phyloP scores from a whole-genome alignment of 441 rosid genomes.

The Aquilaria agallochum region DNA sequence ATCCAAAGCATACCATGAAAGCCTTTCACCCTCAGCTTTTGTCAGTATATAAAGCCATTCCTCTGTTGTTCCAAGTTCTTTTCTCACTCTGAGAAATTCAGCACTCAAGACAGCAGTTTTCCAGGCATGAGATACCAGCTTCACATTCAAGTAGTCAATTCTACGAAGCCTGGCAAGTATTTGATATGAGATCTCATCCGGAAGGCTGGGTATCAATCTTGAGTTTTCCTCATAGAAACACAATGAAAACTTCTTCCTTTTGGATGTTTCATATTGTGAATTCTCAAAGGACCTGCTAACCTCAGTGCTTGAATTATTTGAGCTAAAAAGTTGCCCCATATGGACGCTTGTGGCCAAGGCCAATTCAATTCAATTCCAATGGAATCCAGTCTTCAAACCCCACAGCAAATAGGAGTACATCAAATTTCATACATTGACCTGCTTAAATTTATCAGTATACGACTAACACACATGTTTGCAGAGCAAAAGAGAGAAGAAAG shows the following conservation, averaged over 20 bases:
- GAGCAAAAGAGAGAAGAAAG: neutral
- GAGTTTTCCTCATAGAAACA: constrained; percentile 25
- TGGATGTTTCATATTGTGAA: constrained; percentile 29
- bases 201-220: constrained; percentile 61
- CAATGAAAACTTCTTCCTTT: constrained; percentile 40
- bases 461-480: constrained; percentile 5
- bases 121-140: constrained; percentile 70
- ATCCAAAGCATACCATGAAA: constrained; percentile 74
- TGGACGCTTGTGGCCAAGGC: neutral
- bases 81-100: constrained; percentile 62
- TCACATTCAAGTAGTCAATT: constrained; percentile 40
- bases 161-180: constrained; percentile 64
- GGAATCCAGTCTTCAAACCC: constrained; percentile 4
- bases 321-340: constrained; percentile 57
- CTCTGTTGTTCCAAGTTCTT: constrained; percentile 61
- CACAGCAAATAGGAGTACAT: constrained; percentile 4
- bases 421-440: constrained; percentile 5
- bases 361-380: neutral
- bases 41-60: constrained; percentile 85
- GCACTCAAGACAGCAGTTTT: constrained; percentile 46
- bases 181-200: constrained; percentile 60
- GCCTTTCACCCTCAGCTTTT: constrained; percentile 63
- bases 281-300: constrained; percentile 20
- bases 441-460: neutral
- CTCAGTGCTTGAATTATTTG: constrained; percentile 34